phyloP scores from a whole-genome alignment of 148 eudicot genomes.

The Nyssa sinensis region DNA sequence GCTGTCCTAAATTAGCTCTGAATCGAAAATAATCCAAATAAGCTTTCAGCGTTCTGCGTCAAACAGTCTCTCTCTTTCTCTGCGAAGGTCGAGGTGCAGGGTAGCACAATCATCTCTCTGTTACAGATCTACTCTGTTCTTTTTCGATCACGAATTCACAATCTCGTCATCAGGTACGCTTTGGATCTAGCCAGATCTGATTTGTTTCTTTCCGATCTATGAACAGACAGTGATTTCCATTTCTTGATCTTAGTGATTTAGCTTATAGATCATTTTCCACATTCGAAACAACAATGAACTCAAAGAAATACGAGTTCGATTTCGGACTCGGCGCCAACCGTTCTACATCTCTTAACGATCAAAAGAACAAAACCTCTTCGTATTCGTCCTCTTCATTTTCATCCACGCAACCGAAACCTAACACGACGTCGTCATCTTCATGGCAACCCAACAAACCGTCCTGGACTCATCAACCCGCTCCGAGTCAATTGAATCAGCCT shows the following conservation, averaged over 20 bases:
- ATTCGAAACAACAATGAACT: constrained; percentile 42
- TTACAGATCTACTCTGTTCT: neutral
- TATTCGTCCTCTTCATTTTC: constrained; percentile 28
- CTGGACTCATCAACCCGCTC: constrained; percentile 83
- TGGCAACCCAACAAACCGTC: constrained; percentile 75
- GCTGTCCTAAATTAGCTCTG: neutral
- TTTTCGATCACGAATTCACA: neutral
- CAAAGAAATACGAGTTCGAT: constrained; percentile 74
- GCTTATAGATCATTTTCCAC: neutral
- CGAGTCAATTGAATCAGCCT: constrained; percentile 32
- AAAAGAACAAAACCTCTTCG: constrained; percentile 50
- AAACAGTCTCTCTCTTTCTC: neutral
- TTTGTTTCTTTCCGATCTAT: too few species aligned
- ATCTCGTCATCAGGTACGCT: neutral
- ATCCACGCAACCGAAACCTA: constrained; percentile 28
- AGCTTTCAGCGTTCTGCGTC: neutral
- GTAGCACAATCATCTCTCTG: neutral
- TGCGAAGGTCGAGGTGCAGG: neutral
- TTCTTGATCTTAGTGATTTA: neutral
- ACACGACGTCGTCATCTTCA: constrained; percentile 38
- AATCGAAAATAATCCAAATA: neutral
- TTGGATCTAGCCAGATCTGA: neutral
- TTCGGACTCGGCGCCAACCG: constrained; percentile 57
- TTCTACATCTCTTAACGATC: constrained; percentile 56
- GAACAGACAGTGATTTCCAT: too few species aligned